Evolutionary conservation across 2,329 filamentous ascomycete genomes (phyloP).

Genomic region (Arachnopeziza araneosa): DNA sequence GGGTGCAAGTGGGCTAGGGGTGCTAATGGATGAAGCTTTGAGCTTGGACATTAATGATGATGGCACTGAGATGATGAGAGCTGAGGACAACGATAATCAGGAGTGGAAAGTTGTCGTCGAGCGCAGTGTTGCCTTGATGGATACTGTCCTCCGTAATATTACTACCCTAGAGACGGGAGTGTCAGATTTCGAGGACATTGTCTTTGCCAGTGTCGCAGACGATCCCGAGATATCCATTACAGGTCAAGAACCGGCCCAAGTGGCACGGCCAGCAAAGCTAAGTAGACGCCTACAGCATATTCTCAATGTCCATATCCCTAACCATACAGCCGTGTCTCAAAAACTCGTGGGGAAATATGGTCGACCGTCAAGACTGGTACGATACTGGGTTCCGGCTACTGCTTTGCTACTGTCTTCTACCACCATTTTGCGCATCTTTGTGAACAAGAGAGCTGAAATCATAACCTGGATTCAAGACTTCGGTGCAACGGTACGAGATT

Average conservation of each 20-base stretch:
- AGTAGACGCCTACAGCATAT: conserved; percentile 64
- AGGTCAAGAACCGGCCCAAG: conserved; percentile 34
- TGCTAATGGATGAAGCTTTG: conserved; percentile 81
- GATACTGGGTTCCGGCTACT: conserved; percentile 82
- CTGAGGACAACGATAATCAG: conserved; percentile 34
- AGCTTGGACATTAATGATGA: conserved; percentile 59
- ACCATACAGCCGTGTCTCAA: conserved; percentile 54
- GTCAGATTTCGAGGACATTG: conserved; percentile 58
- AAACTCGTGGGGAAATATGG: conserved; percentile 60
- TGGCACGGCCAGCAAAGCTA: conserved; percentile 46
- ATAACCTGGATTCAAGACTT: conserved; percentile 73
- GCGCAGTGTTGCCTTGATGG: conserved; percentile 78
- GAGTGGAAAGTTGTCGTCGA: conserved; percentile 72
- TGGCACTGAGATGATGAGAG: conserved; percentile 41
- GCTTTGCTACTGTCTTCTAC: conserved; percentile 74
- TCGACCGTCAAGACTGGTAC: conserved; percentile 65
- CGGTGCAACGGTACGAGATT: conserved; percentile 74
- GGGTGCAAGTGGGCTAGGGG: conserved; percentile 79
- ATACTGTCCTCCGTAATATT: conserved; percentile 72
- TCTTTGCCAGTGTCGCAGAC: conserved; percentile 57
- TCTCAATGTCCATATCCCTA: conserved; percentile 62
- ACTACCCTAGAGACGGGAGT: conserved; percentile 57
- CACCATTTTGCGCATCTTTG: conserved; percentile 74
- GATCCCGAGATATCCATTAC: conserved; percentile 53
- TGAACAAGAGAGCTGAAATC: conserved; percentile 71